phyloP scores from a whole-genome alignment of 805 yeast genomes.

The Saccharomycopsis vini region DNA sequence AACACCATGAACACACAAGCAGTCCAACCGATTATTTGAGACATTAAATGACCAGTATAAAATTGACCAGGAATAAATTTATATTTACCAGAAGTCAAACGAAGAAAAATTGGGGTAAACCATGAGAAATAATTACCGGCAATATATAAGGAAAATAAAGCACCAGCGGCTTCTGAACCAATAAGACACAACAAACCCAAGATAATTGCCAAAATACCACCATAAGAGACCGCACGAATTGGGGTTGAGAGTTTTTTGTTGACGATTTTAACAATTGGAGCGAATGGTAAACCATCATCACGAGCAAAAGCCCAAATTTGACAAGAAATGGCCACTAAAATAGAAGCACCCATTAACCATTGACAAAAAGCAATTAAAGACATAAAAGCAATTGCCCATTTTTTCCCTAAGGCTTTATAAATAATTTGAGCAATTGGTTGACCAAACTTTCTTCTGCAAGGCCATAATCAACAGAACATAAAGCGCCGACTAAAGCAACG shows the following conservation, averaged over 20 bases:
- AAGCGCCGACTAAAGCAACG: constrained; percentile 55
- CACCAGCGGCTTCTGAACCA: constrained; percentile 52
- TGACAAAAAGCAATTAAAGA: constrained; percentile 49
- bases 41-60: constrained; percentile 41
- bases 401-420: constrained; percentile 51
- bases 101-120: constrained; percentile 49
- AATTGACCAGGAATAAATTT: constrained; percentile 56
- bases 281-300: constrained; percentile 64
- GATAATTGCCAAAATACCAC: constrained; percentile 35
- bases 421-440: constrained; percentile 60
- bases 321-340: constrained; percentile 52
- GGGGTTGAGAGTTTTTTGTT: constrained; percentile 53
- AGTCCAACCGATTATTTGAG: constrained; percentile 36
- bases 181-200: constrained; percentile 53
- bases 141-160: constrained; percentile 57
- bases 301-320: constrained; percentile 70
- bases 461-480: constrained; percentile 66
- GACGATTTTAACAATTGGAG: constrained; percentile 47
- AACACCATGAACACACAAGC: constrained; percentile 42
- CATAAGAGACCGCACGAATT: constrained; percentile 47
- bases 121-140: constrained; percentile 58
- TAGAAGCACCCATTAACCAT: constrained; percentile 56
- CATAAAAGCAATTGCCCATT: constrained; percentile 61
- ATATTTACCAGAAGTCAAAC: constrained; percentile 39
- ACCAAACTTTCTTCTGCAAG: constrained; percentile 51